A percentile compares a stretch with the other conserved stretches of the same genome.
Conservation (phyloP, 148 eudicot genomes). For the Chenopodium berlandieri region DNA sequence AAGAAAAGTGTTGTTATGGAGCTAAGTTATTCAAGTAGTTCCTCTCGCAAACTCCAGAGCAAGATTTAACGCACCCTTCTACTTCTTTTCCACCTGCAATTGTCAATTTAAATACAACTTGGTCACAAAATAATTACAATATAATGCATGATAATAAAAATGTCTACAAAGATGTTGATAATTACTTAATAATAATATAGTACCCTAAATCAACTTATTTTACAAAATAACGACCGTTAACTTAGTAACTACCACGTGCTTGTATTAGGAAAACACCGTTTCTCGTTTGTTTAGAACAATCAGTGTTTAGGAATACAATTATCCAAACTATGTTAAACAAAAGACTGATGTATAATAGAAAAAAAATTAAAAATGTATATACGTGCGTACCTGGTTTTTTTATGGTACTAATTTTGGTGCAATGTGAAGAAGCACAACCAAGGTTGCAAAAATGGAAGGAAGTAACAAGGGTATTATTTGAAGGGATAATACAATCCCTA, state of each 20-base stretch:
- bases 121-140: neutral
- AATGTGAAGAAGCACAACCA: slow-evolving; percentile 46
- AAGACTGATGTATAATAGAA: no score
- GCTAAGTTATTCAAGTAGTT: slow-evolving; percentile 30
- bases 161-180: no score
- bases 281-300: no score
- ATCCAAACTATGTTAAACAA: no score
- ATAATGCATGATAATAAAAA: no score
- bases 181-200: no score
- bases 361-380: no score
- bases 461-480: slow-evolving; percentile 17
- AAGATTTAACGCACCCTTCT: slow-evolving; percentile 42
- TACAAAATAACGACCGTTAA: no score
- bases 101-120: neutral
- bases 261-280: no score
- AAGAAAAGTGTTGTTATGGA: slow-evolving; percentile 17
- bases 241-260: no score
- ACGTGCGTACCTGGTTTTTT: slow-evolving; percentile 29
- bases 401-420: slow-evolving; percentile 39
- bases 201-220: no score
- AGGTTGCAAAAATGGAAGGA: slow-evolving; percentile 43
- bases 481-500: slow-evolving; percentile 42
- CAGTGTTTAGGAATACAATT: no score
- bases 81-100: slow-evolving; percentile 43
- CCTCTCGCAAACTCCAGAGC: slow-evolving; percentile 36